Evolutionary conservation across 305 asterid genomes (phyloP).

Genomic region (Plantago rigida): DNA sequence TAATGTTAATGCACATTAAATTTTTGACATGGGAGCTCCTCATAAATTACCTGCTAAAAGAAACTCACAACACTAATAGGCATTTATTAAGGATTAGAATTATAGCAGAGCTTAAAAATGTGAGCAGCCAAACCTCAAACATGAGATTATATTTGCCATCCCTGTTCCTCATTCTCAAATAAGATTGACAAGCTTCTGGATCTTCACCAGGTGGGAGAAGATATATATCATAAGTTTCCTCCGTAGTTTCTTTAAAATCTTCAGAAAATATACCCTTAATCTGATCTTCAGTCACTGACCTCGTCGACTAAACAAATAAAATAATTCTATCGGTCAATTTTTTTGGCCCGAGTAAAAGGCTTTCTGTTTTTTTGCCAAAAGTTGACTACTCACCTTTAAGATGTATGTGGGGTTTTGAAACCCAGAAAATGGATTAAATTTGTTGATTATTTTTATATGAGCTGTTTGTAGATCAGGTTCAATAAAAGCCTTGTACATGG

Average conservation of each 20-base stretch:
- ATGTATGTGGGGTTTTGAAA: conserved; percentile 89
- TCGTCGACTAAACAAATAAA: conserved; percentile 51
- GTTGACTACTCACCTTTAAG: conserved; percentile 51
- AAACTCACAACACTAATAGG: background rate
- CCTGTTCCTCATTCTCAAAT: conserved; percentile 94
- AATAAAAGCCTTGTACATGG: conserved; percentile 97
- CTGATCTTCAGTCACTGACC: conserved; percentile 56
- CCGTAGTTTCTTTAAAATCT: conserved; percentile 55
- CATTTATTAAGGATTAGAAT: conserved; percentile 15
- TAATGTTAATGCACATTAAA: too few species aligned
- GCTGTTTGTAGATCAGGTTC: conserved; percentile 95
- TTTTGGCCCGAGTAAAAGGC: conserved; percentile 13
- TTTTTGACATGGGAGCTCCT: too few species aligned
- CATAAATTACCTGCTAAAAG: too few species aligned
- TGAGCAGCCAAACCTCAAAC: conserved; percentile 71
- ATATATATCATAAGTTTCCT: conserved; percentile 93
- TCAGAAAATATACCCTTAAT: conserved; percentile 62
- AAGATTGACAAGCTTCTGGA: conserved; percentile 97
- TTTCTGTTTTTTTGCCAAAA: conserved; percentile 19
- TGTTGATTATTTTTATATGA: conserved; percentile 82
- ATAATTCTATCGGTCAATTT: conserved; percentile 22
- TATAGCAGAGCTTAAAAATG: conserved; percentile 9
- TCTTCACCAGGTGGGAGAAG: conserved; percentile 99
- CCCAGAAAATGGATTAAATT: conserved; percentile 96
- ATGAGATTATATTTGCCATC: conserved; percentile 96